Conservation (phyloP, 2,329 filamentous ascomycete species). For the Claviceps sp. region DNA sequence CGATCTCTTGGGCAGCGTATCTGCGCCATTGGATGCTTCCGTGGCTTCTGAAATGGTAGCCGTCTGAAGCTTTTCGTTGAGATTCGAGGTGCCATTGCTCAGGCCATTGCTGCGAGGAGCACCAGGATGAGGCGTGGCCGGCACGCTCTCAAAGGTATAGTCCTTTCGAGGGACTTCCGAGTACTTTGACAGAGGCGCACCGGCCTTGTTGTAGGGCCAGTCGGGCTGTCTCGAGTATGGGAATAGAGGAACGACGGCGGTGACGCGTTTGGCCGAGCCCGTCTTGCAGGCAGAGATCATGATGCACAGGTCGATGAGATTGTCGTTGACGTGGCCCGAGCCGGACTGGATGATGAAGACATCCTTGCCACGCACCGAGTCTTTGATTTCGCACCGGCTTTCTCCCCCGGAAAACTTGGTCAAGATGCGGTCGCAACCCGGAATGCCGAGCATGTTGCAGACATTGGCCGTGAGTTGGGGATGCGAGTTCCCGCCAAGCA, state of each 20-base stretch:
- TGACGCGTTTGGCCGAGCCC: slow-evolving; percentile 83
- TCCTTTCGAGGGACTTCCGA: slow-evolving; percentile 40
- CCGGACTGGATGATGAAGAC: slow-evolving; percentile 97
- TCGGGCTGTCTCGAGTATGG: slow-evolving; percentile 95
- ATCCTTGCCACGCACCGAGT: slow-evolving; percentile 95
- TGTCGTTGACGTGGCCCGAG: slow-evolving; percentile 86
- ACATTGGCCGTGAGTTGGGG: slow-evolving; percentile 75
- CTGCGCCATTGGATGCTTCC: slow-evolving; percentile 8
- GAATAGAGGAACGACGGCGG: slow-evolving; percentile 86
- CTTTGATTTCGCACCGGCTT: slow-evolving; percentile 87
- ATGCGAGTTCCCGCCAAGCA: slow-evolving; percentile 88
- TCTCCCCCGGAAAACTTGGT: slow-evolving; percentile 92
- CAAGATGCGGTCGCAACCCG: slow-evolving; percentile 71
- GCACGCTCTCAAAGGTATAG: slow-evolving; percentile 86
- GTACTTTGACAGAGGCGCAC: slow-evolving; percentile 70
- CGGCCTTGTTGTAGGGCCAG: slow-evolving; percentile 90
- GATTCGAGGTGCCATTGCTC: slow-evolving; percentile 48
- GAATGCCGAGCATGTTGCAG: slow-evolving; percentile 77
- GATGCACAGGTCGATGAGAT: slow-evolving; percentile 92
- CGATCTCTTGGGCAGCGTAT: slow-evolving; percentile 22
- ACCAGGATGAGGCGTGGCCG: slow-evolving; percentile 67
- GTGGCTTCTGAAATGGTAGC: slow-evolving; percentile 37
- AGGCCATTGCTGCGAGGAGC: slow-evolving; percentile 53
- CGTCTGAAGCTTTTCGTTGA: slow-evolving; percentile 62
- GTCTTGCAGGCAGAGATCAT: slow-evolving; percentile 97